Evolutionary conservation across 805 yeast species (phyloP).

Genomic region (Nakazawaea wickerhamii): DNA sequence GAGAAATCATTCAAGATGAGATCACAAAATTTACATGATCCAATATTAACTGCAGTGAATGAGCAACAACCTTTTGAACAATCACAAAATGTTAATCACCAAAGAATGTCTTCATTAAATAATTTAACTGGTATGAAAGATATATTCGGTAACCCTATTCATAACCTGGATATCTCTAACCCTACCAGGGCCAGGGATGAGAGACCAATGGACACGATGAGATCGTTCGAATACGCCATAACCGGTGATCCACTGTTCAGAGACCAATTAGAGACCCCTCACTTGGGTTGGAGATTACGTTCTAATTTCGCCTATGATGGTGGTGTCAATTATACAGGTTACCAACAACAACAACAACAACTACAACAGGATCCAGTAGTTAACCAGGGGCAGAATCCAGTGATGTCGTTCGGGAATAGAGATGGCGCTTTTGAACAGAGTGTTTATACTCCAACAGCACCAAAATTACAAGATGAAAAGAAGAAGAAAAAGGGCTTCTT

Average conservation of each 20-base stretch:
- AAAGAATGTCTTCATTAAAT: constrained; percentile 26
- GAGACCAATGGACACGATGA: constrained; percentile 93
- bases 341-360: constrained; percentile 4
- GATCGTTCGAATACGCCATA: constrained; percentile 89
- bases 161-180: constrained; percentile 79
- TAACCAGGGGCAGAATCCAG: constrained; percentile 9
- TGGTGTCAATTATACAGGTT: constrained; percentile 19
- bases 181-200: constrained; percentile 93
- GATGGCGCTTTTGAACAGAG: constrained; percentile 43
- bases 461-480: constrained; percentile 45
- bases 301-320: constrained; percentile 50
- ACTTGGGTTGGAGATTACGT: constrained; percentile 84
- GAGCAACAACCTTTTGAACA: constrained; percentile 95
- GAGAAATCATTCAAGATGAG: constrained; percentile 54
- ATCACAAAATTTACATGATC: constrained; percentile 75
- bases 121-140: constrained; percentile 61
- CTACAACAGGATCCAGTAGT: constrained; percentile 9
- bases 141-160: constrained; percentile 79
- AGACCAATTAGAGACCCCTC: constrained; percentile 73
- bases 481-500: constrained; percentile 80
- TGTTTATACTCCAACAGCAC: constrained; percentile 54
- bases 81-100: constrained; percentile 29
- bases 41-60: constrained; percentile 87
- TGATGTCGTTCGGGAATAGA: constrained; percentile 11
- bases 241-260: constrained; percentile 80